Base-by-base conservation (phyloP, 352 stramenopile genomes). In the Pythium scleroteichum region DNA sequence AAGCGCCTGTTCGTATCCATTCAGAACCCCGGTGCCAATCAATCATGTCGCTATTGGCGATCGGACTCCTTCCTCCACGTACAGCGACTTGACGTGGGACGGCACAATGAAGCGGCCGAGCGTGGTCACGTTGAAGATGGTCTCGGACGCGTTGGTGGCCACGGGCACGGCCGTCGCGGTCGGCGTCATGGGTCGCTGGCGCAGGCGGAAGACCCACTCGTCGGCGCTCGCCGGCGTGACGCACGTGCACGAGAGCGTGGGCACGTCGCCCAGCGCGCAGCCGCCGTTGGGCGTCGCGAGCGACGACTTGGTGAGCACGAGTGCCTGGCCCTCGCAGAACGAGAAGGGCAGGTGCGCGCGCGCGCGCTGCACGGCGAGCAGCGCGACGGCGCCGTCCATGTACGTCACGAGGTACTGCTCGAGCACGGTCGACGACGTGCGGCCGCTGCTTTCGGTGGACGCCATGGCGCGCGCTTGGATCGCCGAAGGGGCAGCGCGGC, bases 101-200 rank as follows among this genome's bases (percentile, higher is more conserved):
- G 35, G 50, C 32, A 57, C 13, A n/a, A 17, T 16, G 22, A 57
- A 57, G 19, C 26, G 50, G 7, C 50, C 50, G 35, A 57, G 29
- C 17, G 50, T 24, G 33, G 8, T 47, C 19, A 57, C 35, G n/a
- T n/a, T 22, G 12, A 57, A 9, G 8, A 38, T 16, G 1, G 20
- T 33, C 17, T 5, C 35, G 1, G 13, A 20, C 27, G 50, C 50
- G 20, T 47, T 35, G 1, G 47, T 4, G 20, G 44, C n/a, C 22
- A 7, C 23, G 17, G 23, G 10, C 20, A 51, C 17, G 9, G 23
- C 44, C 8, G 20, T 16, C 2, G 32, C 19, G 5, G 13, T 4
- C 41, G 16, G 41, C 41, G 19, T 26, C 41, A 14, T 22, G 17
- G 16, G 14, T 5, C 19, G 16, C 17, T 27, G 17, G 14, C 22